Percentiles rank a stretch among this genome's conserved stretches.
These are phyloP conservation scores for Penicillium verhagenii DNA, from an alignment of 495 filamentous ascomycete genomes.

Conservation along the genomic window DNA sequence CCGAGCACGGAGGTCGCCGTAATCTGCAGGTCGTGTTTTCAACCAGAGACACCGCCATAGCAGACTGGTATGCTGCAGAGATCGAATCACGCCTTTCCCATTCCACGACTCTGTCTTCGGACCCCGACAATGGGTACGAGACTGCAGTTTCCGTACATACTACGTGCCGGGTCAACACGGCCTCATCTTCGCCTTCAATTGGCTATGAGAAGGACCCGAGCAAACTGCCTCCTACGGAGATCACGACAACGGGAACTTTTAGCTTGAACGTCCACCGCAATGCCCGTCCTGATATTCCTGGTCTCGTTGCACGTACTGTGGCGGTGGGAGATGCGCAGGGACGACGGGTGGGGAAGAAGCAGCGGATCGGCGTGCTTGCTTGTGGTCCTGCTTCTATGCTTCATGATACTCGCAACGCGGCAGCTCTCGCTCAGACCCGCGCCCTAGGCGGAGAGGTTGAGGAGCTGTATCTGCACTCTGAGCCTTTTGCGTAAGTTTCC, in stretches of 20 bases:
- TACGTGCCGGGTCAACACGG: slow-evolving; percentile 16
- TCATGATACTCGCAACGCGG: slow-evolving; percentile 49
- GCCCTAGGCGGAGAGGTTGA: slow-evolving; percentile 38
- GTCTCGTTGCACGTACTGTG: slow-evolving; percentile 29
- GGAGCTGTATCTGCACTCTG: slow-evolving; percentile 53
- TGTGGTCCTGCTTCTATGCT: slow-evolving; percentile 53
- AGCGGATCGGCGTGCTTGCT: slow-evolving; percentile 43
- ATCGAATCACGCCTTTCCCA: slow-evolving; percentile 26
- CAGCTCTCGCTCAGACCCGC: slow-evolving; percentile 43
- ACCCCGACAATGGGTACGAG: slow-evolving; percentile 27
- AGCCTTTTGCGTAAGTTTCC: slow-evolving; percentile 49
- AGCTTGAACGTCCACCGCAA: slow-evolving; percentile 23
- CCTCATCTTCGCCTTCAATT: slow-evolving; percentile 7
- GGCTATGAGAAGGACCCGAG: slow-evolving; percentile 6
- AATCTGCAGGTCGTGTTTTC: slow-evolving; percentile 30
- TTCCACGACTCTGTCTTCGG: slow-evolving; percentile 11
- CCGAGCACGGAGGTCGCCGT: slow-evolving; percentile 10
- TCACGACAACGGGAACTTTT: slow-evolving; percentile 18
- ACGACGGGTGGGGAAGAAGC: slow-evolving; percentile 14
- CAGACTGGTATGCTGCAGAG: slow-evolving; percentile 28
- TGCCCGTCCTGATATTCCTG: slow-evolving; percentile 39
- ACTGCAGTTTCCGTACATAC: slow-evolving; percentile 33
- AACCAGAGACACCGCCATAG: slow-evolving; percentile 25
- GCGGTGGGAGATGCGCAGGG: slow-evolving; percentile 14
- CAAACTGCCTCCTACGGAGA: slow-evolving; percentile 14